Evolutionary conservation across 106 monocot genomes (phyloP), one percentile per base, ranked within the genome.

Genomic region (Posidonia australis): DNA sequence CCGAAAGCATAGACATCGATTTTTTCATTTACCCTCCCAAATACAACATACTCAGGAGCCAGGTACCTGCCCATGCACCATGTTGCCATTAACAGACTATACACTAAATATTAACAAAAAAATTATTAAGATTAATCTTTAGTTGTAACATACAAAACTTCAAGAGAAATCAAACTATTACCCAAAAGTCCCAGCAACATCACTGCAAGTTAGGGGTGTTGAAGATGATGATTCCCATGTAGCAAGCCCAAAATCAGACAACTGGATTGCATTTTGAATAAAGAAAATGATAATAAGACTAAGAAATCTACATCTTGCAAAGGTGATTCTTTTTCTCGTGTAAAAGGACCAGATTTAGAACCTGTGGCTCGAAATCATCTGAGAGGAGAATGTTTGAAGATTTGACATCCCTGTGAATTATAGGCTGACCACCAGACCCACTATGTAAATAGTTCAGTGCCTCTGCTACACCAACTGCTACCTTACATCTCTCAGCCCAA

Each of bases 361-460:
- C 82, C 82, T 62, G 65, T 11, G 82, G 74, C 25, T 82, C 58
- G 46, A 70, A 82, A 51, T 82, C 70, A 16, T 82, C 66, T 25
- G 74, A 66, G 16, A 82, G 70, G 41, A 82, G 82, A 49, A 82
- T 77, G 58, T 82, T 82, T 25, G 82, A 77, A 24, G 82, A 82
- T 42, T 82, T 78, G 19, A 78, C 72, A 52, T 78, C 78, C 36
- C 73, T 69, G 54, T 76, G 76, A 26, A 76, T 76, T 10, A 76
- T 67, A 44, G 71, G 57, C 23, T 78, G 60, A 25, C 17, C 45
- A 43, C 30, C 51, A 25, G 53, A 22, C 16, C 54, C 61, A 32
- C 25, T 52, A 31, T 82, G 82, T 47, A 82, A 65, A 74, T 78
- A 82, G 10, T 70, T 43, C 22, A 82, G 63, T n/a, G 82, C 82